Evolutionary conservation across 2,329 filamentous ascomycete genomes (phyloP), one percentile per base, ranked within the genome.

Genomic region (Pseudocercospora fijiensis): DNA sequence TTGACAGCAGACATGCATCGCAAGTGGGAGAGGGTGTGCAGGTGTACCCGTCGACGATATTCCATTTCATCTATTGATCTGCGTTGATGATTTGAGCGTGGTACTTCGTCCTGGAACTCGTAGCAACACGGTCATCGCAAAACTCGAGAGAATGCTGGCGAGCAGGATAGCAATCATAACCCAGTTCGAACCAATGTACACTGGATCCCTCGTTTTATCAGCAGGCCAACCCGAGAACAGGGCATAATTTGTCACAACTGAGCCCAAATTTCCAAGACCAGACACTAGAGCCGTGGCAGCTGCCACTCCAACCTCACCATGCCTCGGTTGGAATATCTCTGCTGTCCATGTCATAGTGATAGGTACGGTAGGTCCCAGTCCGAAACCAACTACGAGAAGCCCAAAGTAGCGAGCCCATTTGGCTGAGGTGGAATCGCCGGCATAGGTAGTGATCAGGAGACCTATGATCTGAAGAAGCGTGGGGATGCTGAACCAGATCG

Each of bases 341-440:
- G 88, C 91, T 30, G 90, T 92, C 92, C 92, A 96, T 37, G 92
- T 89, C 92, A 96, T 96, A 76, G 90, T 94, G 73, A 94, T 94
- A 10, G 92, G 92, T 0, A 96, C 92, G 0, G 92, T 96, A 3
- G 92, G 92, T 1, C 92, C 92, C 1, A 96, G 87, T 0, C 92
- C 92, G 72, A 96, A 96, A 4, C 92, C 92, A 37, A 96, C 89
- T 79, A 96, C 88, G 57, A 96, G 80, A n/a, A 96, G 85, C 3
- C 92, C 92, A 55, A 90, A 91, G 74, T 96, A 96, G 47, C 92
- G 87, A 1, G 90, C 88, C 91, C 92, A 96, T 41, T 88, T 86
- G 11, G 57, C 66, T 9, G 69, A 64, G 70, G 88, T 86, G 37
- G 79, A 74, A 4, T 83, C 78, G 3, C 84, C 84, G 0, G 90